Evolutionary conservation across 208 protist genomes (phyloP), one percentile per base, ranked within the genome.

Genomic region (Leishmania amazonensis): DNA sequence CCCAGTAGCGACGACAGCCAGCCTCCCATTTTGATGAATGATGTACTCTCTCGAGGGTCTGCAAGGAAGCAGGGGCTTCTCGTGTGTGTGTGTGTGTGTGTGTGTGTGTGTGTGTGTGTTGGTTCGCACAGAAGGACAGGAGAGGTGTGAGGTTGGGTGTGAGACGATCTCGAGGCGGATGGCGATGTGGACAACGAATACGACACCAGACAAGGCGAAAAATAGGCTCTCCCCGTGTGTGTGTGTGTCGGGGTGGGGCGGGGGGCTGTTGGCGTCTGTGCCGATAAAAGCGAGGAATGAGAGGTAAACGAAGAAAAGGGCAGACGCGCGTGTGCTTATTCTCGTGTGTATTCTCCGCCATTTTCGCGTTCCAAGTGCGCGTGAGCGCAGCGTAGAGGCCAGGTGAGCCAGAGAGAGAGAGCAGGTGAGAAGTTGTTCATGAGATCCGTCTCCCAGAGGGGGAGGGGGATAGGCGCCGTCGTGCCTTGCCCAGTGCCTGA

Each of bases 1-100:
- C 97, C 97, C 81, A 99, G 91, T 54, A 99, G 86, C 40, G 91
- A 96, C 28, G 92, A 91, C 54, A 93, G 83, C 89, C 89, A 93
- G 73, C 85, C 80, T 60, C 89, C 89, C 89, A 92, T 92, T 60
- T 64, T 54, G 53, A 15, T 28, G 24, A 72, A 51, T 7, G 45
- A 74, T 74, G 68, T 7, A 45, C 47, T 19, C 24, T 49, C 9
- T 51, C 28, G 73, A 76, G 73, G 73, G 49, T 2, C 40, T 53
- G 2, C 40, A 35, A n/a, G 40, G 21, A n/a, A 53, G 70, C 28
- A 4, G 19, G 8, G 4, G 74, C 11, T 24, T 47, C 45, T 53
- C 42, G 45, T 31, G 21, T 19, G 68, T 74, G 5, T 35, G 31
- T 35, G 31, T 35, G 31, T 35, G 31, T 35, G 31, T 35, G 31